These are phyloP conservation scores for Tricharina praecox DNA, from an alignment of 495 filamentous ascomycete genomes.

Conservation along the genomic window DNA sequence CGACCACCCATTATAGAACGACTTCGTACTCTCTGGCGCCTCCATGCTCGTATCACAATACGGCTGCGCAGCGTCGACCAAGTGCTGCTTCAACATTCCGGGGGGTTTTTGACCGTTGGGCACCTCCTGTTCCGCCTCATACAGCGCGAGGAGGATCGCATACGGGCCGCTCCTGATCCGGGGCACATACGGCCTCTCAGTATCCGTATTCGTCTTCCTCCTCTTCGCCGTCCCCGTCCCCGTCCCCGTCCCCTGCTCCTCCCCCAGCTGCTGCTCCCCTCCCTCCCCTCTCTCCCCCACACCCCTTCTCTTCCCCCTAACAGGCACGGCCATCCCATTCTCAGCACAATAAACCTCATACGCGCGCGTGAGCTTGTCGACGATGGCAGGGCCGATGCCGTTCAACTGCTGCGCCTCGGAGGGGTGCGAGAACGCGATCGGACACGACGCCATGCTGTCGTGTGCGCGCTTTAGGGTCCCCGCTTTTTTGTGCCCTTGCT, in stretches of 20 bases:
- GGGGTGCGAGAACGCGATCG: conserved; percentile 55
- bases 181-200: conserved; percentile 64
- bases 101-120: too few relatives aligned
- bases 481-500: conserved; percentile 53
- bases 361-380: background rate
- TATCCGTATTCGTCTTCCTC: conserved; percentile 19
- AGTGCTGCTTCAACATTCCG: conserved; percentile 43
- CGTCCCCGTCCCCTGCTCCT: too few relatives aligned
- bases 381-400: conserved; percentile 40
- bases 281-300: too few relatives aligned
- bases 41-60: conserved; percentile 63
- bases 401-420: conserved; percentile 54
- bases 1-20: conserved; percentile 68
- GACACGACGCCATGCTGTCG: conserved; percentile 63
- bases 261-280: too few relatives aligned
- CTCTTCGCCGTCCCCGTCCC: conserved; percentile 41
- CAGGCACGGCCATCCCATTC: conserved; percentile 50
- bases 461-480: conserved; percentile 66
- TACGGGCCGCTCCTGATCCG: conserved; percentile 55
- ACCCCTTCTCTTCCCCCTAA: too few relatives aligned
- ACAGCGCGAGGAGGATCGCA: conserved; percentile 52
- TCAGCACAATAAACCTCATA: conserved; percentile 36
- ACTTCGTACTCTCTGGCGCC: conserved; percentile 46
- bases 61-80: conserved; percentile 54
- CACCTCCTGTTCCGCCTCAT: conserved; percentile 40